Conservation (phyloP, 2,329 filamentous ascomycete genomes). For the Macrophomina pseudophaseolina region DNA sequence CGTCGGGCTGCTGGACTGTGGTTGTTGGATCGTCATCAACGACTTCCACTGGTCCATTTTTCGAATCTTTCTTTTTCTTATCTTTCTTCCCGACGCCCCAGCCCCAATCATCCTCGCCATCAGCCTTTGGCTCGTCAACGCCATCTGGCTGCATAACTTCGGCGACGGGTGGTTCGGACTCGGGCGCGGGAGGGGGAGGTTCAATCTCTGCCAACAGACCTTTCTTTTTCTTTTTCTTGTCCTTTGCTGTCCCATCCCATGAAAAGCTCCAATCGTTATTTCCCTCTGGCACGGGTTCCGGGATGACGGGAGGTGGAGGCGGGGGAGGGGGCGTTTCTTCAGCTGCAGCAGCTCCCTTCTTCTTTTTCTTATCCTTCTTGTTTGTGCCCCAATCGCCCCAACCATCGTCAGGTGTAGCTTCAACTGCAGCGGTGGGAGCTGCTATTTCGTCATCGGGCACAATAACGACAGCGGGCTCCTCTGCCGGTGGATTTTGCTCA, state of each 20-base stretch:
- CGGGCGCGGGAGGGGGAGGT: constrained; percentile 10
- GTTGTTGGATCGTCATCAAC: constrained; percentile 19
- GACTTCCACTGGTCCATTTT: constrained; percentile 21
- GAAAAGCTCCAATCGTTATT: constrained; percentile 35
- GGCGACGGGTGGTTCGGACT: constrained; percentile 39
- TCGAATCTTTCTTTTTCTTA: constrained; percentile 39
- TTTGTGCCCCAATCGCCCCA: constrained; percentile 25
- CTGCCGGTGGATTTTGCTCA: not conserved
- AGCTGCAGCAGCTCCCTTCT: constrained; percentile 49
- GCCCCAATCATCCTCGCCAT: constrained; percentile 10
- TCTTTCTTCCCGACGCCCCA: constrained; percentile 32
- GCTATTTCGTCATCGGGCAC: constrained; percentile 10
- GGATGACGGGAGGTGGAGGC: not conserved
- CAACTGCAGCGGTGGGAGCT: constrained; percentile 6
- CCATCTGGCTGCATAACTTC: constrained; percentile 32
- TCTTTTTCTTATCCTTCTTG: constrained; percentile 50
- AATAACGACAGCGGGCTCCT: constrained; percentile 14
- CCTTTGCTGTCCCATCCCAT: constrained; percentile 35
- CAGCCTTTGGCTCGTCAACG: constrained; percentile 18
- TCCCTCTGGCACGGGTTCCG: not conserved
- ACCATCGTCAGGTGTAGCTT: not conserved
- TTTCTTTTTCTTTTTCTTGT: constrained; percentile 46
- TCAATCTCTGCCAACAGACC: constrained; percentile 35
- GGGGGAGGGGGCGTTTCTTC: constrained; percentile 10
- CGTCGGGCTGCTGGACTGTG: constrained; percentile 24